phyloP scores from a whole-genome alignment of 2,329 filamentous ascomycete species.

The Nigrograna mackinnonii region DNA sequence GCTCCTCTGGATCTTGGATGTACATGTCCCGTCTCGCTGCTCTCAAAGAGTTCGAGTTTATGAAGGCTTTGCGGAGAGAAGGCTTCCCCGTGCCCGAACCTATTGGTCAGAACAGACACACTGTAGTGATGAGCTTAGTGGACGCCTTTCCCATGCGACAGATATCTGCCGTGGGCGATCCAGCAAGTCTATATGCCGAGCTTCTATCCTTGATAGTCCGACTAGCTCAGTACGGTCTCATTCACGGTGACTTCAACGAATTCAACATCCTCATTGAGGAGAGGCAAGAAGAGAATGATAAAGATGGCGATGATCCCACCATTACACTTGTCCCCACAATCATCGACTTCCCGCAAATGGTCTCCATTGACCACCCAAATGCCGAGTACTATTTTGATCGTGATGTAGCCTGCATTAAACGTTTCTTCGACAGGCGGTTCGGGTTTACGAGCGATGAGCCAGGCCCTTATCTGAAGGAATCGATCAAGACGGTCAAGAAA shows the following conservation, averaged over 20 bases:
- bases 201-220: conserved; percentile 84
- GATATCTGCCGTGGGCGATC: conserved; percentile 80
- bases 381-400: conserved; percentile 98
- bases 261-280: conserved; percentile 98
- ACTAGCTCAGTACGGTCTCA: conserved; percentile 83
- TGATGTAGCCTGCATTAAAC: conserved; percentile 93
- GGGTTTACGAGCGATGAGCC: conserved; percentile 80
- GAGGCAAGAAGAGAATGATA: conserved; percentile 46
- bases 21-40: conserved; percentile 93
- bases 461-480: conserved; percentile 84
- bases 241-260: conserved; percentile 98
- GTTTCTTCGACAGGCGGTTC: conserved; percentile 88
- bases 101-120: conserved; percentile 87
- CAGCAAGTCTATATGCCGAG: conserved; percentile 86
- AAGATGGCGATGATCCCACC: conserved; percentile 22
- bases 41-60: conserved; percentile 92
- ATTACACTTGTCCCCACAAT: conserved; percentile 75
- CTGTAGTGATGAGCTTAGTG: conserved; percentile 92
- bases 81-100: conserved; percentile 90
- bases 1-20: conserved; percentile 89
- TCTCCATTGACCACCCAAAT: conserved; percentile 91
- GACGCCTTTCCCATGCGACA: conserved; percentile 92
- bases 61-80: conserved; percentile 81
- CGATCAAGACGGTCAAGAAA: conserved; percentile 70
- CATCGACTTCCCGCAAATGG: conserved; percentile 98